phyloP scores from a whole-genome alignment of 2,329 filamentous ascomycete genomes.

The Colletotrichum filicis region DNA sequence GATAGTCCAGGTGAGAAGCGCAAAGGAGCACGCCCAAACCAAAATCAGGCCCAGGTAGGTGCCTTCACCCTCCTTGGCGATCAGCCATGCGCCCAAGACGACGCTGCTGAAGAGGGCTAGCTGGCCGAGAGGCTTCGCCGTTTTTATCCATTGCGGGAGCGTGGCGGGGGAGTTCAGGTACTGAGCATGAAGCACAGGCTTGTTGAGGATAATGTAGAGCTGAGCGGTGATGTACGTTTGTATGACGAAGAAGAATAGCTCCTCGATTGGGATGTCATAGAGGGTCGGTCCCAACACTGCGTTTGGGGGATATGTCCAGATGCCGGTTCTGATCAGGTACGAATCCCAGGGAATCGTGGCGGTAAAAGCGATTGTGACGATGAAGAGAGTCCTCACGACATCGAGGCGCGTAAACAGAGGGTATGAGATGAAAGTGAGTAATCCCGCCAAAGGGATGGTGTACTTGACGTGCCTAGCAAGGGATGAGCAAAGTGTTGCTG shows the following conservation, averaged over 20 bases:
- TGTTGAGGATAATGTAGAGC: conserved; percentile 75
- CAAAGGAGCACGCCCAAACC: conserved; percentile 74
- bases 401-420: conserved; percentile 73
- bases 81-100: conserved; percentile 53
- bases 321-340: conserved; percentile 73
- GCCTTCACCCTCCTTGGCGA: conserved; percentile 57
- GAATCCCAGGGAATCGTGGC: conserved; percentile 83
- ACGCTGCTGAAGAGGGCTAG: conserved; percentile 57
- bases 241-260: conserved; percentile 81
- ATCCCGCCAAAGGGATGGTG: conserved; percentile 71
- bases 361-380: conserved; percentile 71
- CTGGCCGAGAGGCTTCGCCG: conserved; percentile 59
- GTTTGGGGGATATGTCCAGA: conserved; percentile 78
- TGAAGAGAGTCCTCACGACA: conserved; percentile 69
- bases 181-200: conserved; percentile 65
- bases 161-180: conserved; percentile 49
- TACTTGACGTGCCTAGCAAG: conserved; percentile 69
- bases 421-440: conserved; percentile 67
- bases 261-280: conserved; percentile 75
- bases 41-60: conserved; percentile 79
- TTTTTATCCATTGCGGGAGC: conserved; percentile 38
- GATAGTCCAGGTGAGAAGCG: conserved; percentile 71
- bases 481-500: not conserved
- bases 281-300: conserved; percentile 72
- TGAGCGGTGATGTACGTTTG: conserved; percentile 80